Evolutionary conservation across 2,329 filamentous ascomycete genomes (phyloP).

Genomic region (Anthostomella pinea): DNA sequence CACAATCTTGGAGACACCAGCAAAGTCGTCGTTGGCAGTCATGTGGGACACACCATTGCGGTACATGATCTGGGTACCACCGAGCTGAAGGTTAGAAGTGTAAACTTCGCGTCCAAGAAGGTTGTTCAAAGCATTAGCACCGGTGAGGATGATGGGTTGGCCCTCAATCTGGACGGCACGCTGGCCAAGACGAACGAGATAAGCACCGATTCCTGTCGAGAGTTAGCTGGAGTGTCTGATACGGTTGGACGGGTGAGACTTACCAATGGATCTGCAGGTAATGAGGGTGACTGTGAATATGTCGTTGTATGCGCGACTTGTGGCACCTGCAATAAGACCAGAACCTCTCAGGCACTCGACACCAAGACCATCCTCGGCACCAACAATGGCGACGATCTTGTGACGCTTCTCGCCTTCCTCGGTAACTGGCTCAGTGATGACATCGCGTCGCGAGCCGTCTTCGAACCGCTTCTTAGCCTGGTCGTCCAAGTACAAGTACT

Average conservation of each 20-base stretch:
- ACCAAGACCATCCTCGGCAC: conserved; percentile 92
- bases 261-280: conserved; percentile 95
- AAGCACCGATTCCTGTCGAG: conserved; percentile 80
- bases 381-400: conserved; percentile 91
- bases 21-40: conserved; percentile 96
- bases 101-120: conserved; percentile 96
- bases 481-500: conserved; percentile 91
- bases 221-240: conserved; percentile 36
- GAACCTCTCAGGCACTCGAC: conserved; percentile 97
- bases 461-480: conserved; percentile 85
- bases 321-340: conserved; percentile 96
- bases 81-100: conserved; percentile 97
- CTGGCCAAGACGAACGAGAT: conserved; percentile 96
- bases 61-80: conserved; percentile 99
- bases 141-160: conserved; percentile 97
- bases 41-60: conserved; percentile 99
- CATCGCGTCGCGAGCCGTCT: conserved; percentile 68
- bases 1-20: conserved; percentile 95
- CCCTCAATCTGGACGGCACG: conserved; percentile 98
- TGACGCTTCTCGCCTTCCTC: conserved; percentile 88
- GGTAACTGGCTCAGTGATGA: conserved; percentile 82
- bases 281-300: conserved; percentile 98
- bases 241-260: conserved; percentile 28
- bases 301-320: conserved; percentile 94
- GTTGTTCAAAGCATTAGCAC: conserved; percentile 97